These are phyloP conservation scores for Rosa chinensis DNA, from an alignment of 306 rosid species.

Conservation along the genomic window DNA sequence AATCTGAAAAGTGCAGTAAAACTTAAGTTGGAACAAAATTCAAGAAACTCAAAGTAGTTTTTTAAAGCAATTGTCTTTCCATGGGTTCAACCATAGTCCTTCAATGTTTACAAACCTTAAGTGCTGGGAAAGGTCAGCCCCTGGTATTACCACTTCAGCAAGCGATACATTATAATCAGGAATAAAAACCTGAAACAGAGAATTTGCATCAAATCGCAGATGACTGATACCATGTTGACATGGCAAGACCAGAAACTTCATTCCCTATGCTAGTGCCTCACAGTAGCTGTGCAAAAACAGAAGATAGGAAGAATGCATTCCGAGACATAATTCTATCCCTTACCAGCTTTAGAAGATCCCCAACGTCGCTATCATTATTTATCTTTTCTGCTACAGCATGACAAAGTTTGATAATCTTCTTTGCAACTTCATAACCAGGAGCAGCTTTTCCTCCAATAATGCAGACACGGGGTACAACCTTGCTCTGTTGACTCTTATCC, in stretches of 20 bases:
- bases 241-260: background rate
- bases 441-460: slow-evolving; percentile 84
- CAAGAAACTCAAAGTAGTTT: background rate
- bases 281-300: slow-evolving; percentile 6
- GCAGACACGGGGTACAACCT: slow-evolving; percentile 78
- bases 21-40: background rate
- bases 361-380: slow-evolving; percentile 55
- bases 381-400: slow-evolving; percentile 66
- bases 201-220: slow-evolving; percentile 20
- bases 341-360: slow-evolving; percentile 70
- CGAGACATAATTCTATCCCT: slow-evolving; percentile 16
- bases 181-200: slow-evolving; percentile 56
- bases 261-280: slow-evolving; percentile 3
- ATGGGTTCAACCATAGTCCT: slow-evolving; percentile 2
- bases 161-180: slow-evolving; percentile 78
- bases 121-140: slow-evolving; percentile 79
- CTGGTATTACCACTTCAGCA: slow-evolving; percentile 77
- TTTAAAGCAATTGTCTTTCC: background rate
- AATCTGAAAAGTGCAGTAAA: background rate
- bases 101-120: slow-evolving; percentile 47
- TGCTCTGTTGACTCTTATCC: slow-evolving; percentile 53
- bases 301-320: slow-evolving; percentile 1
- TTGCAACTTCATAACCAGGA: slow-evolving; percentile 73
- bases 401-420: slow-evolving; percentile 70
- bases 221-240: background rate